Evolutionary conservation across 768 basidiomycete species (phyloP).

Genomic region (Kwoniella sp.): DNA sequence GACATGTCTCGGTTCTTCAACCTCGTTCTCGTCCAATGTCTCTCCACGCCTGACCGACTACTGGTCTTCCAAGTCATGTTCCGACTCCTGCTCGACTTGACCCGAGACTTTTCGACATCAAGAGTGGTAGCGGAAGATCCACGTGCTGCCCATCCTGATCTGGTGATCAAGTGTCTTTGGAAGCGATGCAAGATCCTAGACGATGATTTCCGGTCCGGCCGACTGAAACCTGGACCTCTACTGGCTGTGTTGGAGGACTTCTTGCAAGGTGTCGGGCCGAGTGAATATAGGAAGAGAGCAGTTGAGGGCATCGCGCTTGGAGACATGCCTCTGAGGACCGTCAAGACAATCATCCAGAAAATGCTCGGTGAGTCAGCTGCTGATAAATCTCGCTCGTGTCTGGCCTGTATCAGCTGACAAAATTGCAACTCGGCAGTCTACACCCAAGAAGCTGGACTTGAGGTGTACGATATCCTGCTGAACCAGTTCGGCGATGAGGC

Average conservation of each 20-base stretch:
- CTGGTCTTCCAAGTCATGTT: constrained; percentile 76
- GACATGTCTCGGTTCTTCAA: constrained; percentile 96
- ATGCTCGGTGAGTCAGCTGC: constrained; percentile 76
- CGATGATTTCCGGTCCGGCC: constrained; percentile 77
- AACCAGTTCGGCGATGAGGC: constrained; percentile 77
- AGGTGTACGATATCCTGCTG: constrained; percentile 86
- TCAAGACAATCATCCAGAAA: constrained; percentile 98
- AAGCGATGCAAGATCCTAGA: constrained; percentile 93
- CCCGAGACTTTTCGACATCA: constrained; percentile 57
- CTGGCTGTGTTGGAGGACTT: constrained; percentile 93
- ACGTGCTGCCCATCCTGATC: constrained; percentile 84
- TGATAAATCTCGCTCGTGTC: background rate
- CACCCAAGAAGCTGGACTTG: constrained; percentile 52
- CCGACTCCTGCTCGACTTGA: constrained; percentile 75
- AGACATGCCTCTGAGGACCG: constrained; percentile 95
- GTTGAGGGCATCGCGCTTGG: constrained; percentile 90
- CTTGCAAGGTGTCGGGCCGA: constrained; percentile 87
- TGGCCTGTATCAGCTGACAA: background rate
- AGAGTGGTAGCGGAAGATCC: constrained; percentile 70
- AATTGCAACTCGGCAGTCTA: constrained; percentile 22
- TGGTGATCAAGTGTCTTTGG: constrained; percentile 96
- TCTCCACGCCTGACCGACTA: constrained; percentile 86
- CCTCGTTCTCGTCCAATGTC: constrained; percentile 92
- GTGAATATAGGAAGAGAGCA: constrained; percentile 91
- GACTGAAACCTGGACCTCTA: constrained; percentile 82